Evolutionary conservation across 441 rosid genomes (phyloP), one percentile per base, ranked within the genome.

Genomic region (Arabidopsis lyrata): DNA sequence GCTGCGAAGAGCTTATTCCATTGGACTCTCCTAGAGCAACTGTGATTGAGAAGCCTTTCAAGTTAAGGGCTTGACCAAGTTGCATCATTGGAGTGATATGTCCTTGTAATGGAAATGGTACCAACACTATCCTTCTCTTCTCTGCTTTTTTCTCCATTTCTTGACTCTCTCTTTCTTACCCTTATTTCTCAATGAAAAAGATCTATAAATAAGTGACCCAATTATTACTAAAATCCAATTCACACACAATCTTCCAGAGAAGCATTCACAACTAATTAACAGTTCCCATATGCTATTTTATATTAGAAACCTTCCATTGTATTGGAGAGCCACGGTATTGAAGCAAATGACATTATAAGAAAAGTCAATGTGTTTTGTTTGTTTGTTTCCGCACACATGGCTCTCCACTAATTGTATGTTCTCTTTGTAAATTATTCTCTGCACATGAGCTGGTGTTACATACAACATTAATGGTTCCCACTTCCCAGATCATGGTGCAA

Each of bases 41-140:
- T 50, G 72, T 42, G 8, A 38, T 36, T n/a, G 70, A 78, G 69
- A 81, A 80, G 58, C 88, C 83, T 14, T 73, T 61, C 3, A 55
- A 55, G 75, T 42, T 68, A 5, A 81, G 72, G 59, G 66, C 66
- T 13, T 60, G 13, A 0, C 73, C 86, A 0, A 85, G 84, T 54
- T 85, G 81, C 48, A 85, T 81, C 72, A 82, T 69, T 0, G 86
- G 84, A 16, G 58, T 81, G 6, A 77, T 18, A 61, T 83, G 88
- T 16, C 88, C 85, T 44, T 79, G 86, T 48, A n/a, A 44, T 67
- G 79, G 85, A 16, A 10, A 14, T 47, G 62, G 22, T 18, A 83
- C 75, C 8, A 83, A 35, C 54, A 83, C 81, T 50, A 83, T 16
- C 22, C 68, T 68, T 68, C 27, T 27, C 63, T 31, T 68, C 14